These are phyloP conservation scores for Mycosphaerella sp. DNA, from an alignment of 2,329 filamentous ascomycete species.

Conservation along the genomic window DNA sequence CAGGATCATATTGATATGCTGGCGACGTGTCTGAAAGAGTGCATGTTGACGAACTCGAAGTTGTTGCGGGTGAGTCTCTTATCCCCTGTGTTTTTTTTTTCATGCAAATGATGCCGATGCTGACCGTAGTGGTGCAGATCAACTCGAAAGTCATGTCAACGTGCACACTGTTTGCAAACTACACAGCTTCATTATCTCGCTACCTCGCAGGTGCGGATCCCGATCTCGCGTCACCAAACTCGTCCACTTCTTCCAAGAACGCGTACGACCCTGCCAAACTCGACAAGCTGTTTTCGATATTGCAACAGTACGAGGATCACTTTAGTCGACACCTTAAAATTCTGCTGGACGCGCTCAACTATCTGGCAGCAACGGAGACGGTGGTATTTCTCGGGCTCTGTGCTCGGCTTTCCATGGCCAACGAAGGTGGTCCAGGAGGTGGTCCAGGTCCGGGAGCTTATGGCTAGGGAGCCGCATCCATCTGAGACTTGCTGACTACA, in stretches of 20 bases:
- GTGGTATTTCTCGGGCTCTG: constrained; percentile 87
- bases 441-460: constrained; percentile 22
- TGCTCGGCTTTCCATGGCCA: constrained; percentile 72
- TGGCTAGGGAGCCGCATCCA: constrained; percentile 9
- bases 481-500: background rate
- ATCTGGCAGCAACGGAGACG: constrained; percentile 95
- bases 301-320: constrained; percentile 87
- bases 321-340: constrained; percentile 92
- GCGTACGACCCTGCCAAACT: constrained; percentile 52
- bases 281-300: constrained; percentile 74
- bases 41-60: constrained; percentile 97
- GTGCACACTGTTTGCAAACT: constrained; percentile 87
- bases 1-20: constrained; percentile 98
- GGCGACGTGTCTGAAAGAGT: constrained; percentile 96
- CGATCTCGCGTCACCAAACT: constrained; percentile 54
- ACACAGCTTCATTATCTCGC: constrained; percentile 77
- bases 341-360: constrained; percentile 87
- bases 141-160: constrained; percentile 96
- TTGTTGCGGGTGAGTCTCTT: constrained; percentile 66
- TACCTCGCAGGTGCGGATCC: constrained; percentile 79
- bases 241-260: constrained; percentile 30
- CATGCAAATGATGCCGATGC: background rate
- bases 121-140: constrained; percentile 53
- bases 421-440: constrained; percentile 51
- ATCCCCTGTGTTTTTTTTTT: background rate